Conservation (phyloP, 305 asterid genomes). For the Stenogyne calaminthoides region DNA sequence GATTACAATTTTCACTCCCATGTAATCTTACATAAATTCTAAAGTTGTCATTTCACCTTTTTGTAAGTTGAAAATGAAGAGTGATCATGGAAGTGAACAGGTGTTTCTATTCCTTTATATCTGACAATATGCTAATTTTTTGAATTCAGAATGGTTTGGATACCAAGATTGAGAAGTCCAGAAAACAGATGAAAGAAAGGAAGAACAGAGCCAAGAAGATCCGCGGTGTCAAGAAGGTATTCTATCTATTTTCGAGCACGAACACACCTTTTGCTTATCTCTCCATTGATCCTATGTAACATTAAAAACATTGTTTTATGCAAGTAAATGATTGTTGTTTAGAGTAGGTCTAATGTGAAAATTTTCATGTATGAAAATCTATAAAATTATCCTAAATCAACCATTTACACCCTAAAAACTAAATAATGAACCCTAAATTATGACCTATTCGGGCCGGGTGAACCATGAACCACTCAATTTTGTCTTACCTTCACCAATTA, state of each 20-base stretch:
- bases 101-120: neutral
- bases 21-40: neutral
- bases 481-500: too few species aligned
- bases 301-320: neutral
- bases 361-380: too few species aligned
- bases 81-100: neutral
- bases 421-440: too few species aligned
- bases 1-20: neutral
- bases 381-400: too few species aligned
- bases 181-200: conserved; percentile 80
- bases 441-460: too few species aligned
- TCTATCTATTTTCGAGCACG: neutral
- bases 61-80: neutral
- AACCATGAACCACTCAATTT: too few species aligned
- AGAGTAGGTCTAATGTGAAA: too few species aligned
- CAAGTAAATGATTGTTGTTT: neutral
- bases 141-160: conserved; percentile 68
- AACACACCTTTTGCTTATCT: neutral
- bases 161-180: conserved; percentile 74
- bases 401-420: too few species aligned
- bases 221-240: conserved; percentile 84
- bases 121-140: neutral
- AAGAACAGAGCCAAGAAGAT: conserved; percentile 78
- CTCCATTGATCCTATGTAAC: neutral
- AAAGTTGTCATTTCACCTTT: neutral